Evolutionary conservation across 2,329 filamentous ascomycete genomes (phyloP), one percentile per base, ranked within the genome.

Genomic region (Colletotrichum trifolii): DNA sequence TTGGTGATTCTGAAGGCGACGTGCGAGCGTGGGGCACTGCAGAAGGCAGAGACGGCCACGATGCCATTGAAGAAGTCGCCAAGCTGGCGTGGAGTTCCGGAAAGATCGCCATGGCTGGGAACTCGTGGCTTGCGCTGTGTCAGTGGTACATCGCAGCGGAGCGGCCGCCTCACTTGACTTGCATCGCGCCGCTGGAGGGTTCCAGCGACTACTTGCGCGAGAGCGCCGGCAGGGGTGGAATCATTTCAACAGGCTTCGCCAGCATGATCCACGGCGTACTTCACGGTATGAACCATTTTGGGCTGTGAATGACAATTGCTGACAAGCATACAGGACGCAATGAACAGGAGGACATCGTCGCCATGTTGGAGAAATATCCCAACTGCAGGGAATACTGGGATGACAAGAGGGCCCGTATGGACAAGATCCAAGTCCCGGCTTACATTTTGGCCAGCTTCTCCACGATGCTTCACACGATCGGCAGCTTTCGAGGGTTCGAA

Each of bases 81-180:
- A 59, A 59, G 36, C 42, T 64, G 0, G 35, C 60, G 8, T 64
- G 60, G 54, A 59, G 54, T 6, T 53, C 48, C 15, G 54, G 54
- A 1, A 64, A 49, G n/a, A 33, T 59, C 2, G 13, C 34, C 7
- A n/a, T 64, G 42, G 60, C 54, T 1, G 60, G 54, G 0, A 64
- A 59, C 40, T 59, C 54, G 4, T 64, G 48, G 54, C 54, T 64
- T 1, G 54, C 40, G 35, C 2, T 64, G 10, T n/a, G 13, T 3
- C 60, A 59, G 13, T 64, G 54, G 54, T 59, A 33, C 47, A 54
- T 64, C 8, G 54, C 60, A 1, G 54, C 54, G 25, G 48, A 64
- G 15, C 35, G 48, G 5, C 54, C 60, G 8, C 54, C 54, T 33
- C 54, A 64, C 9, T 9, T 64, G 7, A 43, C 60, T 2, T 59